These are phyloP conservation scores for Xylariaceae sp. DNA, from an alignment of 2,329 filamentous ascomycete genomes.

Conservation along the genomic window DNA sequence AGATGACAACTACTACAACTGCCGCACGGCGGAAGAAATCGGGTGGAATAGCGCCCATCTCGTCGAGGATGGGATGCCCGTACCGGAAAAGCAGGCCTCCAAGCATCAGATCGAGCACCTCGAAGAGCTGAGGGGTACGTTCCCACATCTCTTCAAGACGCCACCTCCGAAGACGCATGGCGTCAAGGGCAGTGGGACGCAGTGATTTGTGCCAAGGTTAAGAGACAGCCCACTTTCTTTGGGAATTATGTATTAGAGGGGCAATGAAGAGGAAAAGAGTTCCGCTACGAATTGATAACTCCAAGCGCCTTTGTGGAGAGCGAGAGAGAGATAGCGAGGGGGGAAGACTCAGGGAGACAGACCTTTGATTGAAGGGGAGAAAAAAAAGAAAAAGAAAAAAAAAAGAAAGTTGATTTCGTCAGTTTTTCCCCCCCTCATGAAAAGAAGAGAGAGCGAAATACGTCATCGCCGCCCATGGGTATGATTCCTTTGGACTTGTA, in stretches of 20 bases:
- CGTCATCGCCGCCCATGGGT: not conserved
- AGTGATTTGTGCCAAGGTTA: not conserved
- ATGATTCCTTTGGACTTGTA: too few relatives aligned
- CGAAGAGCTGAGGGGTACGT: conserved; percentile 8
- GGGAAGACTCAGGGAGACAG: too few relatives aligned
- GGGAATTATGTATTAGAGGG: too few relatives aligned
- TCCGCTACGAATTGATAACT: too few relatives aligned
- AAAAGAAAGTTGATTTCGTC: too few relatives aligned
- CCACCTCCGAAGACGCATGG: not conserved
- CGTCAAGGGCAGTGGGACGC: not conserved
- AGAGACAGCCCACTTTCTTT: too few relatives aligned
- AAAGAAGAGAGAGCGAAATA: not conserved
- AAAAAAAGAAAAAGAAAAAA: too few relatives aligned
- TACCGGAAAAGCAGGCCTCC: conserved; percentile 7
- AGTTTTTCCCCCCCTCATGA: not conserved
- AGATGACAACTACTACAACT: conserved; percentile 16
- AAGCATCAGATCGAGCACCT: conserved; percentile 12
- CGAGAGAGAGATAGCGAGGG: too few relatives aligned
- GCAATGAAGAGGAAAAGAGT: too few relatives aligned
- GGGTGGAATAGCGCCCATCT: conserved; percentile 17
- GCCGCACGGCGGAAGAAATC: conserved; percentile 11
- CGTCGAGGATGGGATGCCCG: conserved; percentile 7
- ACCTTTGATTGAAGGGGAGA: too few relatives aligned
- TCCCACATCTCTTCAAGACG: conserved; percentile 11
- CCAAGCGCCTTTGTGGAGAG: too few relatives aligned